Evolutionary conservation across 768 basidiomycete genomes (phyloP), one percentile per base, ranked within the genome.

Genomic region (Vishniacozyma victoriae): DNA sequence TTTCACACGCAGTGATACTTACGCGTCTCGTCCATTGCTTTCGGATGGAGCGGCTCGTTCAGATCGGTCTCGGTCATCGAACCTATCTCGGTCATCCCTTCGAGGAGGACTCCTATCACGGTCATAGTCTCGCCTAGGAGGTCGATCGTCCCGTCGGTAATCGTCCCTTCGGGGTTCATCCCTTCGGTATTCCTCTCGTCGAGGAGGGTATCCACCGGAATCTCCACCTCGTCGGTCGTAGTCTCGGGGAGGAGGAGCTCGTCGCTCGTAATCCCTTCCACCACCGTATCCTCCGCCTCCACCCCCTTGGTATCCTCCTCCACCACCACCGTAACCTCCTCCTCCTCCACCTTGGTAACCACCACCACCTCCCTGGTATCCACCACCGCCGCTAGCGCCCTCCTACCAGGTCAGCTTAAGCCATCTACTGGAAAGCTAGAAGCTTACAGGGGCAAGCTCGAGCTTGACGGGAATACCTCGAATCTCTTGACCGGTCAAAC

Each of bases 101-200:
- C 86, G 86, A 43, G 88, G 90, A 69, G 80, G 80, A 54, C 88
- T 90, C 54, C 88, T 82, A 57, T 87, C 88, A 45, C 88, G 83
- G 59, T 45, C 53, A 16, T 46, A 50, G 35, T 44, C 42, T 7
- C 42, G 5, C 22, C 40, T 5, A 20, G 40, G 40, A 19, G 38
- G 31, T 18, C 46, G 39, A 35, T 50, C 40, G 35, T 49, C 52
- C 25, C 43, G 37, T 2, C 86, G 60, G 38, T 54, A 36, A 19
- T 48, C 54, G 48, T 59, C 53, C 46, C 52, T 41, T 35, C 48
- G 45, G 27, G n/a, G n/a, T n/a, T 40, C 53, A 25, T 55, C 54
- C 27, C 48, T 44, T 40, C 47, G 59, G 40, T 46, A 36, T 16
- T 35, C 16, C 22, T 35, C 39, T 33, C 59, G n/a, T n/a, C n/a